Conservation (phyloP, 164 flowering plant species). For the Buxus sempervirens region DNA sequence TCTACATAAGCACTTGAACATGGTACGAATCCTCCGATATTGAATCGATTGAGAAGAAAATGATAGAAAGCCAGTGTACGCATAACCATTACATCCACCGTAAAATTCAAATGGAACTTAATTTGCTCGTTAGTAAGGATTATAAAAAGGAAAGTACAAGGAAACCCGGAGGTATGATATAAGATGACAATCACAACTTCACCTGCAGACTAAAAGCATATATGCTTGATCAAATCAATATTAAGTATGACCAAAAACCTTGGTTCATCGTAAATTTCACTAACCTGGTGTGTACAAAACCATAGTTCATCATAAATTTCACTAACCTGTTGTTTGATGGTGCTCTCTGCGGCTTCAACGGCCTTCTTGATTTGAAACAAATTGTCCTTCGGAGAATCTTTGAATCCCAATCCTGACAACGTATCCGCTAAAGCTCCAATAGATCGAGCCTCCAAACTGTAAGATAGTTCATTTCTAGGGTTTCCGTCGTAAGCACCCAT, state of each 20-base stretch:
- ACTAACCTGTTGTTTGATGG: slow-evolving; percentile 68
- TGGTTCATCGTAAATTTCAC: neutral
- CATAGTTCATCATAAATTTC: neutral
- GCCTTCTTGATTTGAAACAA: slow-evolving; percentile 83
- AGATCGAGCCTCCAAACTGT: slow-evolving; percentile 21
- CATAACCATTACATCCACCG: neutral
- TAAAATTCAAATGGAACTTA: neutral
- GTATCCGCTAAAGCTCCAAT: slow-evolving; percentile 40
- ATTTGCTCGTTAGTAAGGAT: neutral
- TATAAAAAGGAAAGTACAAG: neutral
- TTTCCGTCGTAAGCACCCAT: slow-evolving; percentile 27
- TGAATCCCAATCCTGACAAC: slow-evolving; percentile 42
- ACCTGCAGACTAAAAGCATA: no score
- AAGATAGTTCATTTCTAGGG: slow-evolving; percentile 10
- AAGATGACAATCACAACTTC: no score
- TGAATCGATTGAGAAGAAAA: neutral
- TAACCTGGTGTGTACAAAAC: slow-evolving; percentile 74
- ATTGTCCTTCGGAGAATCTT: slow-evolving; percentile 23
- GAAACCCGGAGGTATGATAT: no score
- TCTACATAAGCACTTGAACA: neutral
- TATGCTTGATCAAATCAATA: no score
- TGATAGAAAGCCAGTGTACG: neutral
- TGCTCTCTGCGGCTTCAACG: slow-evolving; percentile 79
- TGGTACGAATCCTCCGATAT: neutral
- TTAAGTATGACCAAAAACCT: no score